Percentiles rank a stretch among this genome's conserved stretches.
These are phyloP conservation scores for Xylariaceae sp. DNA, from an alignment of 2,329 filamentous ascomycete genomes.

Conservation along the genomic window DNA sequence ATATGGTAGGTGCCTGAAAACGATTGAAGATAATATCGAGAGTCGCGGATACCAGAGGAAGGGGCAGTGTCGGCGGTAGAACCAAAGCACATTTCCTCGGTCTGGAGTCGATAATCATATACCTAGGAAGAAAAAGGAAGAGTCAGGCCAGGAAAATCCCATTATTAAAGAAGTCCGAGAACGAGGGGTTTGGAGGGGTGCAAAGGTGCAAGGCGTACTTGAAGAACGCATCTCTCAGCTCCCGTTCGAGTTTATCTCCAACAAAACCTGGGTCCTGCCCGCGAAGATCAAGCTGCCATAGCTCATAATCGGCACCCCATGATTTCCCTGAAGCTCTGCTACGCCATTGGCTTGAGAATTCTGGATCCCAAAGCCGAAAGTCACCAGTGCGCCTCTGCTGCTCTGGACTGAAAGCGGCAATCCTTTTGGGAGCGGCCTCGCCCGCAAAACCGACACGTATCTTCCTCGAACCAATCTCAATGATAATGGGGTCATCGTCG, in stretches of 20 bases:
- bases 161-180: not conserved
- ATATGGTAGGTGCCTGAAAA: constrained; percentile 75
- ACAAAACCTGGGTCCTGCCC: constrained; percentile 71
- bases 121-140: constrained; percentile 36
- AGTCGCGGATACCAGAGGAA: constrained; percentile 68
- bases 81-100: constrained; percentile 69
- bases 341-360: constrained; percentile 44
- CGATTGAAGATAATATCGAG: constrained; percentile 74
- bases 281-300: constrained; percentile 74
- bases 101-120: constrained; percentile 66
- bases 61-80: constrained; percentile 70
- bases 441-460: constrained; percentile 82
- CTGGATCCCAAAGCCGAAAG: constrained; percentile 64
- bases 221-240: constrained; percentile 73
- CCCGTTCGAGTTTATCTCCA: constrained; percentile 79
- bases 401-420: constrained; percentile 67
- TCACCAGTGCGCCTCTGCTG: constrained; percentile 74
- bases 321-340: constrained; percentile 41
- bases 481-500: constrained; percentile 78
- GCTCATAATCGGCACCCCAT: constrained; percentile 62
- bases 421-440: constrained; percentile 68
- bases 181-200: not conserved
- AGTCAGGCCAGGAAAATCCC: not conserved
- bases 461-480: constrained; percentile 76
- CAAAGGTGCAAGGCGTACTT: constrained; percentile 50